These are phyloP conservation scores for Amaranthus tricolor DNA, from an alignment of 179 eudicot species.

Conservation along the genomic window DNA sequence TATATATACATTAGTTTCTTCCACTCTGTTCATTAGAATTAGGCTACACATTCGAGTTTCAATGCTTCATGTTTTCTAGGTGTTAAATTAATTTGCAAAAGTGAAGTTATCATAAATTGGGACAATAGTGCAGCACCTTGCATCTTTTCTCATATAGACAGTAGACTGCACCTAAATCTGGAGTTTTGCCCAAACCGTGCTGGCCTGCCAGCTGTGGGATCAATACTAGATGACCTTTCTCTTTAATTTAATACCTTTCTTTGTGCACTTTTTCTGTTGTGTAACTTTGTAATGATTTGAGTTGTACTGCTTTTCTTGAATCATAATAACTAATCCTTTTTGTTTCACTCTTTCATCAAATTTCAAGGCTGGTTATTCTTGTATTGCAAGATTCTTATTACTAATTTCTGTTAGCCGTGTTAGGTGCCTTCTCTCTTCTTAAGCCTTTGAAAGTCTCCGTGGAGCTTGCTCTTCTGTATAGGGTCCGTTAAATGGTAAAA, in stretches of 20 bases:
- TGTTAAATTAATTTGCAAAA: not conserved
- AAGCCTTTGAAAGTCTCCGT: not conserved
- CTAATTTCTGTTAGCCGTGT: not conserved
- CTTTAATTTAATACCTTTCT: not conserved
- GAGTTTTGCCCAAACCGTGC: not conserved
- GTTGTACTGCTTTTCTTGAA: not conserved
- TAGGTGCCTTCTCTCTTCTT: conserved; percentile 8
- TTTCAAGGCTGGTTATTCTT: not conserved
- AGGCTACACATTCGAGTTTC: not conserved
- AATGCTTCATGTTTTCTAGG: not conserved
- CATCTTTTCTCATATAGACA: not conserved
- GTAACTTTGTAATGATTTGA: not conserved
- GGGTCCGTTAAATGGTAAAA: not conserved
- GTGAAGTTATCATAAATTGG: not conserved
- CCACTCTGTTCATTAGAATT: not conserved
- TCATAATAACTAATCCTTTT: not conserved
- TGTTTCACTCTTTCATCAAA: not conserved
- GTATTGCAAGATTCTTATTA: not conserved
- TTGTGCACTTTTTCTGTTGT: not conserved
- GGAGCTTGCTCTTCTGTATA: not conserved
- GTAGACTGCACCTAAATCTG: not conserved
- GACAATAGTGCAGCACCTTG: not conserved
- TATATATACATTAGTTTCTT: not conserved
- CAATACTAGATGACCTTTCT: not conserved
- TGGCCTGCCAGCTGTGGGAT: not conserved